Evolutionary conservation across 2,329 filamentous ascomycete genomes (phyloP).

Genomic region (Colletotrichum viniferum): DNA sequence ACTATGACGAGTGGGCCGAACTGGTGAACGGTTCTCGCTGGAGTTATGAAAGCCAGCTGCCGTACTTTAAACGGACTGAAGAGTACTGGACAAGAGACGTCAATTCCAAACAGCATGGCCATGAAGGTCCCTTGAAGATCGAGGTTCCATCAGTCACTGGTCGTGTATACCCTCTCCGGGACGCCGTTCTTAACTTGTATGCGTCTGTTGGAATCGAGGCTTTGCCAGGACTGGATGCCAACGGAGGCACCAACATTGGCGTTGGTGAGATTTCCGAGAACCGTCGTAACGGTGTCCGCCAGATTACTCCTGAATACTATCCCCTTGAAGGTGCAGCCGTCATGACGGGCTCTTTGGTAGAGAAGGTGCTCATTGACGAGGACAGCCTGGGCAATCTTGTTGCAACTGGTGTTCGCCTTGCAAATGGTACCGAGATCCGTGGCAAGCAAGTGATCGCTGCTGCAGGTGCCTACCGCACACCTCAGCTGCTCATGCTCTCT

Average conservation of each 20-base stretch:
- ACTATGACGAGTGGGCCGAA: conserved; percentile 49
- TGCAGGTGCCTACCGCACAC: conserved; percentile 54
- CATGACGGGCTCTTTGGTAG: conserved; percentile 26
- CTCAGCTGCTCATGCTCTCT: conserved; percentile 56
- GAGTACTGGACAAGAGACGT: conserved; percentile 25
- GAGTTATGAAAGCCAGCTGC: conserved; percentile 42
- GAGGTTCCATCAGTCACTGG: conserved; percentile 31
- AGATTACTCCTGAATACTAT: conserved; percentile 27
- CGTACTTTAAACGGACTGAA: conserved; percentile 5
- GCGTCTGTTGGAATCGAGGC: conserved; percentile 39
- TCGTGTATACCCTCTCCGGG: conserved; percentile 42
- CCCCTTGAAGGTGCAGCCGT: conserved; percentile 30
- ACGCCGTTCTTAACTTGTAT: conserved; percentile 40
- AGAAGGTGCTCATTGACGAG: conserved; percentile 21
- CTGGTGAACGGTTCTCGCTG: conserved; percentile 34
- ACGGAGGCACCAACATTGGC: conserved; percentile 32
- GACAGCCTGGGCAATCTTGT: neutral
- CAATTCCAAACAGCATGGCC: conserved; percentile 38
- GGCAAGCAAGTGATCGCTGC: conserved; percentile 43
- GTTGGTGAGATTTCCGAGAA: conserved; percentile 34
- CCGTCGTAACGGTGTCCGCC: conserved; percentile 25
- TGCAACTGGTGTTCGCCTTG: conserved; percentile 31
- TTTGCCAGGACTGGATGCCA: conserved; percentile 26
- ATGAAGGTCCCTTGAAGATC: conserved; percentile 40
- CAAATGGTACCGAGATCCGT: conserved; percentile 25